Percentiles rank a stretch among this genome's conserved stretches.
These are phyloP conservation scores for Handroanthus guayacan DNA, from an alignment of 257 asterid genomes.

Conservation along the genomic window DNA sequence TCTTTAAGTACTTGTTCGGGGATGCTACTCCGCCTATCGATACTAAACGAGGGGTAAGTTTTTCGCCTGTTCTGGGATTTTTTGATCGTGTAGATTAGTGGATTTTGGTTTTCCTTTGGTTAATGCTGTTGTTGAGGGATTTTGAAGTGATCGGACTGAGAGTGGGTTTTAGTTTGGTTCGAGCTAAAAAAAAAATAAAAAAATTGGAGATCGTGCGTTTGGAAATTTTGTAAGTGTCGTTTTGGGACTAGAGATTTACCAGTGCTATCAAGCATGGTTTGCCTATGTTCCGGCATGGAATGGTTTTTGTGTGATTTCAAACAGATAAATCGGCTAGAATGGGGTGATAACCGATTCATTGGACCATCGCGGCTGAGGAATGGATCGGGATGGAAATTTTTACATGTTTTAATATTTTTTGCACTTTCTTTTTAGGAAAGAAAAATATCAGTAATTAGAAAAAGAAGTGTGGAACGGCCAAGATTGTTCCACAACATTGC, in stretches of 20 bases:
- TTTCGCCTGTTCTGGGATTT: neutral
- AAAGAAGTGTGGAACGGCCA: no score
- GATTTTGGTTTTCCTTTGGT: conserved; percentile 3
- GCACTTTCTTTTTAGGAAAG: no score
- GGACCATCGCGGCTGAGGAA: no score
- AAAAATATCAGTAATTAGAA: no score
- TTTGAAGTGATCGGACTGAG: neutral
- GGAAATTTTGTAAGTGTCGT: neutral
- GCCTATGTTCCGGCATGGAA: no score
- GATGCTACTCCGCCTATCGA: conserved; percentile 53
- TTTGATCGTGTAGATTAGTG: neutral
- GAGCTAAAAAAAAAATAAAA: neutral
- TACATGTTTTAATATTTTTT: no score
- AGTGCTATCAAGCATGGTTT: no score
- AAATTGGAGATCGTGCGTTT: conserved; percentile 5
- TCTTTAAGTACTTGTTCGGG: conserved; percentile 58
- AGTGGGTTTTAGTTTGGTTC: neutral
- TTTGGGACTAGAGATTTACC: neutral
- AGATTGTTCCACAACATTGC: no score
- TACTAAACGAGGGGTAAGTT: conserved; percentile 52
- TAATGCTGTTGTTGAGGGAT: neutral
- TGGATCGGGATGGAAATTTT: no score
- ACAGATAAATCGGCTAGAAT: no score
- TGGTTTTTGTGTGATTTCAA: no score
- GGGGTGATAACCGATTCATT: no score